Evolutionary conservation across 345 rosid species (phyloP).

Genomic region (Erodium maritimum): DNA sequence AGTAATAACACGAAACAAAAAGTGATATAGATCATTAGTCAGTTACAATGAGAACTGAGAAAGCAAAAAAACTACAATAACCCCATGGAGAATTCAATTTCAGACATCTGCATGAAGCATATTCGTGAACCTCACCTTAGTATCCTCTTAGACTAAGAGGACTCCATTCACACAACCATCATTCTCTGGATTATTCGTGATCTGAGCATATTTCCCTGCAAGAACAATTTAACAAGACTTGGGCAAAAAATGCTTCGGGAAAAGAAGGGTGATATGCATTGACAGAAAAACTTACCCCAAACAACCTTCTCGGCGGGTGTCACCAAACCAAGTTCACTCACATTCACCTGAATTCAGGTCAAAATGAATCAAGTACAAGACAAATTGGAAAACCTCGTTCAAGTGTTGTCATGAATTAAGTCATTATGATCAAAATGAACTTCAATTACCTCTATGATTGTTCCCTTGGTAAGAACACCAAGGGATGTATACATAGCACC

Average conservation of each 20-base stretch:
- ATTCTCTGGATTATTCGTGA: constrained; percentile 84
- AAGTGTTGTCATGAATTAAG: neutral
- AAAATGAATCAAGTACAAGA: neutral
- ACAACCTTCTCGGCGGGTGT: constrained; percentile 91
- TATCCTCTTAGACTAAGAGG: constrained; percentile 48
- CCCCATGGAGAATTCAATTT: neutral
- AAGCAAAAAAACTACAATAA: neutral
- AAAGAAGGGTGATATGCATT: neutral
- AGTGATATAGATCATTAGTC: no score
- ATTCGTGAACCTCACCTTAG: neutral
- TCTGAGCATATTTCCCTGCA: constrained; percentile 94
- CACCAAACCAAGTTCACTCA: constrained; percentile 85
- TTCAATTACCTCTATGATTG: constrained; percentile 61
- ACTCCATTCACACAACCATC: constrained; percentile 89
- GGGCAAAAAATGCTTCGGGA: neutral
- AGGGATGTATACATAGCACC: constrained; percentile 91
- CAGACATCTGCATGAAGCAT: neutral
- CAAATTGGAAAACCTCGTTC: neutral
- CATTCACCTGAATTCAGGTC: constrained; percentile 47
- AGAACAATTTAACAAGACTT: neutral
- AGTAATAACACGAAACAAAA: no score
- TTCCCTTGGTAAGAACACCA: constrained; percentile 88
- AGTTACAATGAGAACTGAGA: neutral
- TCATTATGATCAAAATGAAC: neutral
- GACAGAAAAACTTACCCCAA: constrained; percentile 49